Conservation (phyloP, 1,284 basidiomycete species). For the Psilocybe mexicana region DNA sequence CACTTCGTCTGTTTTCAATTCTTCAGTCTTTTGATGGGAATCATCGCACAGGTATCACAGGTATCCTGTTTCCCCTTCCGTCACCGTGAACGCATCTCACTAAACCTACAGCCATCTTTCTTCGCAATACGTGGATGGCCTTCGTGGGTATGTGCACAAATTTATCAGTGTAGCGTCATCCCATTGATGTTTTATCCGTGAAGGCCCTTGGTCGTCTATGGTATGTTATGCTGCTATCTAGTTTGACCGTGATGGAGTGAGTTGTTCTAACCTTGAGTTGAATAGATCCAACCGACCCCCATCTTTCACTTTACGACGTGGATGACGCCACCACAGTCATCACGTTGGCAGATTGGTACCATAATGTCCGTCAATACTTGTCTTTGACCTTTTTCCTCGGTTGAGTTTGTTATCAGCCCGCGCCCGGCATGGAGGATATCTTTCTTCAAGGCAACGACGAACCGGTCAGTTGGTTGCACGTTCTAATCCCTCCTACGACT, state of each 20-base stretch:
- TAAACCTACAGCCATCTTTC: slow-evolving; percentile 16
- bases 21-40: background rate
- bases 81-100: background rate
- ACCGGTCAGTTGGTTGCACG: slow-evolving; percentile 16
- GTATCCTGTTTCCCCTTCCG: slow-evolving; percentile 6
- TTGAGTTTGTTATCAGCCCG: slow-evolving; percentile 8
- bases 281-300: slow-evolving; percentile 29
- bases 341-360: slow-evolving; percentile 37
- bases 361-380: slow-evolving; percentile 12
- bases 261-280: too few species aligned
- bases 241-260: background rate
- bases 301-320: slow-evolving; percentile 28
- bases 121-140: slow-evolving; percentile 32
- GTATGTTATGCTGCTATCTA: slow-evolving; percentile 3
- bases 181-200: slow-evolving; percentile 36
- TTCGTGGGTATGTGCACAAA: slow-evolving; percentile 24
- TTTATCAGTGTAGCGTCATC: slow-evolving; percentile 31
- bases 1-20: slow-evolving; percentile 5
- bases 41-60: slow-evolving; percentile 14
- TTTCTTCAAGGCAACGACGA: slow-evolving; percentile 26
- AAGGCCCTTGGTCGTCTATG: slow-evolving; percentile 31
- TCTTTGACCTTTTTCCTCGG: background rate
- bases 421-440: slow-evolving; percentile 22
- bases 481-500: slow-evolving; percentile 18
- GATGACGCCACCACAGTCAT: slow-evolving; percentile 37